Evolutionary conservation across 495 filamentous ascomycete genomes (phyloP), one percentile per base, ranked within the genome.

Genomic region (Corynascus novoguineensis): DNA sequence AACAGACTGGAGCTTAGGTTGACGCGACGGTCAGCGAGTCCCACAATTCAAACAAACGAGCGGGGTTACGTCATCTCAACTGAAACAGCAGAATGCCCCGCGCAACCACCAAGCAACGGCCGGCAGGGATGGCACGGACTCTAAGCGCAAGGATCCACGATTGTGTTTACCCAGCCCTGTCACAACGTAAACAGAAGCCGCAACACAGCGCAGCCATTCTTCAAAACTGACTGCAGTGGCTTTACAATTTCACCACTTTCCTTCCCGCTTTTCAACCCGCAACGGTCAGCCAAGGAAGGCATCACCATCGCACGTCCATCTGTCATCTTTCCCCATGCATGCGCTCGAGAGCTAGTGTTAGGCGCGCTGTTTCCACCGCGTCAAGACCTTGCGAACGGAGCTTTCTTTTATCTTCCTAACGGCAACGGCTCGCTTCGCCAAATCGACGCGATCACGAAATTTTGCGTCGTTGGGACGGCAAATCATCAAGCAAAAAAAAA

Each of bases 141-240:
- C 57, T n/a, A 25, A 12, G 19, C 3, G 37, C 37, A 19, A 41
- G 37, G 37, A 41, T 41, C 29, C 50, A 24, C 21, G 29, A 25
- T 24, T 42, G 34, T 68, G 60, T 65, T 65, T 65, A 63, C 60
- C 40, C 15, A 24, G 28, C 7, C 28, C 27, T 15, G 24, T 60
- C 55, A 61, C 65, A 58, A 67, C 61, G 63, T 63, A 68, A 60
- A 68, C 58, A 67, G 44, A 58, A 54, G 31, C 45, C 22, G 51
- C 47, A 47, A 31, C 28, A 32, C 42, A 61, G 27, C 44, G 29
- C 22, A 19, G 12, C n/a, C 17, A 21, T 3, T 4, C 22, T 38
- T n/a, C 3, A 3, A 1, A n/a, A 12, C 17, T 21, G 37, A 47
- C 52, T 38, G 28, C 10, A 47, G 38, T 46, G 17, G 35, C 17